phyloP scores from a whole-genome alignment of 140 eudicot genomes.

The Stevia rebaudiana region DNA sequence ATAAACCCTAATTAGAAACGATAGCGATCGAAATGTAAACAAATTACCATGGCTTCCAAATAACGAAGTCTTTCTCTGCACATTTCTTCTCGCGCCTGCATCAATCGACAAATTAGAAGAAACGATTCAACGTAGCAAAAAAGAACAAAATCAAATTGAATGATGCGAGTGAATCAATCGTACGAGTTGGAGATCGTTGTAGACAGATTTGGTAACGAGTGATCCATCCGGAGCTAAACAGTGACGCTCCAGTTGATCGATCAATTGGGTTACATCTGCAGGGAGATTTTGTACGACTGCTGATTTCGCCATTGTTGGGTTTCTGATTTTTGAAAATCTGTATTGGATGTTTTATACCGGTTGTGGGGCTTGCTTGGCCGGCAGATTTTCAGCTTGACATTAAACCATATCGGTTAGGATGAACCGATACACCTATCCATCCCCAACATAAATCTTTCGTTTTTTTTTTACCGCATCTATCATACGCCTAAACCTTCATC shows the following conservation, averaged over 20 bases:
- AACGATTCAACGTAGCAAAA: background rate
- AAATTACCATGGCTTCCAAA: conserved; percentile 76
- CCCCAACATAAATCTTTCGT: too few relatives aligned
- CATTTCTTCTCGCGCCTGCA: conserved; percentile 98
- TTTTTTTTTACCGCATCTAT: too few relatives aligned
- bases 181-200: conserved; percentile 86
- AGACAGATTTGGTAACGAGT: conserved; percentile 76
- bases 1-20: conserved; percentile 12
- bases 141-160: background rate
- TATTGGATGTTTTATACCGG: background rate
- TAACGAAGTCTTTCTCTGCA: conserved; percentile 84
- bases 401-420: too few relatives aligned
- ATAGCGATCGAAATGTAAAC: background rate
- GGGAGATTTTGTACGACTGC: conserved; percentile 52
- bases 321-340: conserved; percentile 3
- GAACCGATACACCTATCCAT: too few relatives aligned
- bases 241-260: conserved; percentile 92
- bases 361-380: conserved; percentile 17
- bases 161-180: background rate
- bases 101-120: background rate
- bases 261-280: conserved; percentile 65
- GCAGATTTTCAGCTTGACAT: background rate
- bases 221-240: conserved; percentile 97
- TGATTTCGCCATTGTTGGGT: conserved; percentile 47
- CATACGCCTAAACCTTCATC: too few relatives aligned